Base-by-base conservation (phyloP, 768 basidiomycete genomes). In the Panellus pusillus region DNA sequence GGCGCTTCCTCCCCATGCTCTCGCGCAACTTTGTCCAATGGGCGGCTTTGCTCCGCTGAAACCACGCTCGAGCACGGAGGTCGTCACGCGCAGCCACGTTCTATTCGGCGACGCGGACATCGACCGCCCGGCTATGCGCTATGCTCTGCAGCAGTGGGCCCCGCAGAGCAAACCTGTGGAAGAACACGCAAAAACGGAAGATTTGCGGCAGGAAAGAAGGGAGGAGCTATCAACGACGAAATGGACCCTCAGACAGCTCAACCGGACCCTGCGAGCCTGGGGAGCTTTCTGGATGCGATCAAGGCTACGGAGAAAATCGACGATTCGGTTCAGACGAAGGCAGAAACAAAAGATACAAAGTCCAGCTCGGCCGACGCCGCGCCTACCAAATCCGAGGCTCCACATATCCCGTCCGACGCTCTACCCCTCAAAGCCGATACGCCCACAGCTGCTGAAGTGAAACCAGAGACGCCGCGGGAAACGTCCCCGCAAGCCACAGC, bases 11-110 rank as follows among this genome's bases (percentile, higher is more conserved):
- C 6, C 9, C 5, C 13, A 6, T 28, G 2, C 32, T 58, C 27
- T 14, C 15, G 4, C 11, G 12, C 19, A 37, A 31, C 47, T 52
- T 60, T 38, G 39, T 68, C 57, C 44, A 41, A 15, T 41, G 62
- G 68, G 68, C 56, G 61, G 63, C 50, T 69, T 63, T n/a, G 54
- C 46, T 17, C 40, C 50, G 17, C 41, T 45, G 24, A n/a, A 50
- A n/a, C 36, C 49, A 1, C n/a, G 50, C n/a, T n/a, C n/a, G n/a
- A n/a, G n/a, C 1, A 28, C 43, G n/a, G 9, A 20, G 11, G n/a
- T 47, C 8, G n/a, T 37, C 12, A 44, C 39, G n/a, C 17, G 18
- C 39, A 31, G 38, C 35, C 14, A 52, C 15, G 13, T 47, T 11
- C 13, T 40, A 0, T 54, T 41, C 14, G 50, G 50, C 24, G 40